Base-by-base conservation (phyloP, 2,329 filamentous ascomycete genomes). In the Sporothrix sp. region DNA sequence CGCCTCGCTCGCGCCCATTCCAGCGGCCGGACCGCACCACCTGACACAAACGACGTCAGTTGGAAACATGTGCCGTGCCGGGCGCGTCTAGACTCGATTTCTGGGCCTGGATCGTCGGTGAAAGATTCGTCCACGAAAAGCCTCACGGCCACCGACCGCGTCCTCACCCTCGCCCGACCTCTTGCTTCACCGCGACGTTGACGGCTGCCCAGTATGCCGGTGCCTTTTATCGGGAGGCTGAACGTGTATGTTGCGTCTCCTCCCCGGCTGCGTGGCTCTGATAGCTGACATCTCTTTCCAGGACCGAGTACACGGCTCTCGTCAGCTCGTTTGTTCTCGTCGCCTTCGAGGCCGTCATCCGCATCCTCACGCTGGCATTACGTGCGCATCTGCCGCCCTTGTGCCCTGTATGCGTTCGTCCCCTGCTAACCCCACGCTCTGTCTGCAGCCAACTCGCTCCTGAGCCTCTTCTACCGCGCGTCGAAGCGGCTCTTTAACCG, bases 231-330 rank as follows among this genome's bases (percentile, higher is more conserved):
- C 28, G 74, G 74, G 48, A 71, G 73, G 57, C 66, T 76, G 50
- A 71, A 74, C 59, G 66, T 71, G 74, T 77, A 59, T 64, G 73
- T 68, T 1, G 25, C 35, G 2, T 20, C 18, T 13, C 23, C 11
- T 16, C 10, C 37, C 46, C 39, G 39, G 28, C 40, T 38, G 38
- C 42, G 45, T 43, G 46, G 44, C 42, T 43, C 42, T 37, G 21
- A 44, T 45, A 46, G 49, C 43, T n/a, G 32, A 38, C 51, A 21
- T 52, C 52, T 37, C 7, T 20, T 16, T 21, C 7, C 57, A 89
- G 85, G 66, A 77, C 77, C 67, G 90, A 98, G 71, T 97, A 97
- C 70, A 69, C 94, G 56, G 88, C 90, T 35, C 79, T 98, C 38
- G 68, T 93, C 42, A 81, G 82, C 50, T 97, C 91, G 7, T 85